These are phyloP conservation scores for Wickerhamomyces sp. DNA, from an alignment of 1,139 yeast genomes.

Conservation along the genomic window DNA sequence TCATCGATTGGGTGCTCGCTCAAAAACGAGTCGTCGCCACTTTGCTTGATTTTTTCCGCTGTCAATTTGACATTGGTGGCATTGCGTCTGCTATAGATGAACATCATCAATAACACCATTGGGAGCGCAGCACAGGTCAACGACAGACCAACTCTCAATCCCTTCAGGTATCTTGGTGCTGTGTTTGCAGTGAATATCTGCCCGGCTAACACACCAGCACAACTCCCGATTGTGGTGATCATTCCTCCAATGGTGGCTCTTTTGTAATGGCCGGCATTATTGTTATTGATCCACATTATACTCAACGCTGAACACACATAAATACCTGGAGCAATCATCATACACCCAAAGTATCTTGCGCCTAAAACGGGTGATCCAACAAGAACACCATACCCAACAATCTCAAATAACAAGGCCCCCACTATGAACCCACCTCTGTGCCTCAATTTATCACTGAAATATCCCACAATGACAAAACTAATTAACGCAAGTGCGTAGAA, in stretches of 20 bases:
- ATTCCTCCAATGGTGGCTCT: conserved; percentile 42
- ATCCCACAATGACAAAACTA: conserved; percentile 33
- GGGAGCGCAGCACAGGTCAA: conserved; percentile 20
- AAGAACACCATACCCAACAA: conserved; percentile 38
- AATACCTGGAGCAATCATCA: conserved; percentile 36
- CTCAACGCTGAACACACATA: conserved; percentile 39
- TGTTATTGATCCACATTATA: conserved; percentile 42
- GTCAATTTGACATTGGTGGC: conserved; percentile 9
- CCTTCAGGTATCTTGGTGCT: conserved; percentile 32
- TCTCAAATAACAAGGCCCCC: conserved; percentile 31
- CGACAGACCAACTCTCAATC: conserved; percentile 21
- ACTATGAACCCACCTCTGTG: conserved; percentile 32
- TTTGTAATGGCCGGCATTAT: conserved; percentile 40
- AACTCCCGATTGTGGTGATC: conserved; percentile 40
- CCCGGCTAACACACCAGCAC: conserved; percentile 43
- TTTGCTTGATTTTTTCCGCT: conserved; percentile 6
- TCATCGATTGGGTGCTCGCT: conserved; percentile 21
- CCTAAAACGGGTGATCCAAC: conserved; percentile 27
- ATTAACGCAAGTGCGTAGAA: conserved; percentile 41
- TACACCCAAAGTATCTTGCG: conserved; percentile 45
- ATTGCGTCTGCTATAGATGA: conserved; percentile 15
- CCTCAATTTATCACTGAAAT: conserved; percentile 35
- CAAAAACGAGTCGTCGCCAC: conserved; percentile 4
- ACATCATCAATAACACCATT: conserved; percentile 15
- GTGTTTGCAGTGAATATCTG: conserved; percentile 33